Evolutionary conservation across 306 rosid species (phyloP).

Genomic region (Cucurbita ficifolia): DNA sequence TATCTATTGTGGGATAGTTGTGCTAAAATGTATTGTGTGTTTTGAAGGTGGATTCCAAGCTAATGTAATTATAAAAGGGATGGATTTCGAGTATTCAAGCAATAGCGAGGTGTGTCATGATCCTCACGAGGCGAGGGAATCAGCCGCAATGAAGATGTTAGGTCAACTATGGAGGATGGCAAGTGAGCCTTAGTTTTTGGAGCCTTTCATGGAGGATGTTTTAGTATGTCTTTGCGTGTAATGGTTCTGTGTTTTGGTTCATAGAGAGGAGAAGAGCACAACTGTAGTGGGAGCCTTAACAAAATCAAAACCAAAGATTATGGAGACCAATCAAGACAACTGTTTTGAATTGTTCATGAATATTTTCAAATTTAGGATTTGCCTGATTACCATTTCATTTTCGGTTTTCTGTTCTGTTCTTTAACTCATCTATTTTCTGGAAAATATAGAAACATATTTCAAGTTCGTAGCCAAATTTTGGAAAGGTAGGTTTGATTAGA

Average conservation of each 20-base stretch:
- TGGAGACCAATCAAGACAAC: not conserved
- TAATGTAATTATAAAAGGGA: conserved; percentile 31
- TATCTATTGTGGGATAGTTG: not conserved
- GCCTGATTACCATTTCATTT: not conserved
- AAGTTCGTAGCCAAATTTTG: not conserved
- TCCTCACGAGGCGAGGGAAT: conserved; percentile 32
- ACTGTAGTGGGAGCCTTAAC: too few relatives aligned
- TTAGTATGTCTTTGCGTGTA: not conserved
- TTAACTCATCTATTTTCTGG: not conserved
- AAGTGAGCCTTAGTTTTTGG: not conserved
- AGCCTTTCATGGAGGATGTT: too few relatives aligned
- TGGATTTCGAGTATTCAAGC: conserved; percentile 34
- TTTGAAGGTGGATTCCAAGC: conserved; percentile 55
- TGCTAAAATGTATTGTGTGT: not conserved
- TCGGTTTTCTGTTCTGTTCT: not conserved
- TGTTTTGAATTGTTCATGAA: not conserved
- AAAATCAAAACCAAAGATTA: too few relatives aligned
- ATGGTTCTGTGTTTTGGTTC: not conserved
- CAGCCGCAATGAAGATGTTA: conserved; percentile 36
- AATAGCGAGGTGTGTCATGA: conserved; percentile 15
- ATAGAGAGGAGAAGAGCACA: not conserved
- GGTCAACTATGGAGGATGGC: conserved; percentile 13
- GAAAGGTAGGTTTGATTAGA: not conserved
- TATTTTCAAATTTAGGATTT: too few relatives aligned
- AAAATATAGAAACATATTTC: not conserved